Percentiles rank a stretch among this genome's conserved stretches.
phyloP scores from a whole-genome alignment of 495 filamentous ascomycete species.

The Hypoxylon rickii region DNA sequence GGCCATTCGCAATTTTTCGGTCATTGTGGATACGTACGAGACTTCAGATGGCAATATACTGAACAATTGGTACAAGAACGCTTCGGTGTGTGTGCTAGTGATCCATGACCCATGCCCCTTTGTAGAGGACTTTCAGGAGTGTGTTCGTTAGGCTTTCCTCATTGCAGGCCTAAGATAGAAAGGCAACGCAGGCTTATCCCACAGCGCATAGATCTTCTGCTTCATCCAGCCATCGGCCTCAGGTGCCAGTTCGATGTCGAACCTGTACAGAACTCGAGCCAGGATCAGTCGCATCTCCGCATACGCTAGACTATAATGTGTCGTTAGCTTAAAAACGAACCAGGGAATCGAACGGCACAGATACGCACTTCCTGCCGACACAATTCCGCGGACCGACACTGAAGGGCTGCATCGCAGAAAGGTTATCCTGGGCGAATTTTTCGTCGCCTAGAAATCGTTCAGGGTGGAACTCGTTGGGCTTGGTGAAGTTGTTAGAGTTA shows the following conservation, averaged over 20 bases:
- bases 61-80: too few species aligned
- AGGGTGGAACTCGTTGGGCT: constrained; percentile 53
- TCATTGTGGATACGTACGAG: too few species aligned
- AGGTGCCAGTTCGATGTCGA: constrained; percentile 48
- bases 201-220: constrained; percentile 31
- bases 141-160: not conserved
- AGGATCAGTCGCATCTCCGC: constrained; percentile 54
- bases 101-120: too few species aligned
- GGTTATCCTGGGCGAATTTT: constrained; percentile 48
- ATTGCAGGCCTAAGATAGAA: constrained; percentile 3
- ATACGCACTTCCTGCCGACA: constrained; percentile 59
- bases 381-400: constrained; percentile 59
- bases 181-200: constrained; percentile 21
- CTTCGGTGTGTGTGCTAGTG: too few species aligned
- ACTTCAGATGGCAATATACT: too few species aligned
- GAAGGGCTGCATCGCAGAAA: constrained; percentile 57
- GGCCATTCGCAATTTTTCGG: too few species aligned
- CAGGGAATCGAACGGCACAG: too few species aligned
- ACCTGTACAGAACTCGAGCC: constrained; percentile 51
- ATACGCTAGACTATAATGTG: constrained; percentile 34
- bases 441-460: constrained; percentile 53
- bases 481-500: constrained; percentile 42
- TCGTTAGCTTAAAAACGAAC: too few species aligned
- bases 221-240: constrained; percentile 38
- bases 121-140: not conserved